Conservation (phyloP, 768 basidiomycete genomes). For the Gloeopeniophorella convolvens region DNA sequence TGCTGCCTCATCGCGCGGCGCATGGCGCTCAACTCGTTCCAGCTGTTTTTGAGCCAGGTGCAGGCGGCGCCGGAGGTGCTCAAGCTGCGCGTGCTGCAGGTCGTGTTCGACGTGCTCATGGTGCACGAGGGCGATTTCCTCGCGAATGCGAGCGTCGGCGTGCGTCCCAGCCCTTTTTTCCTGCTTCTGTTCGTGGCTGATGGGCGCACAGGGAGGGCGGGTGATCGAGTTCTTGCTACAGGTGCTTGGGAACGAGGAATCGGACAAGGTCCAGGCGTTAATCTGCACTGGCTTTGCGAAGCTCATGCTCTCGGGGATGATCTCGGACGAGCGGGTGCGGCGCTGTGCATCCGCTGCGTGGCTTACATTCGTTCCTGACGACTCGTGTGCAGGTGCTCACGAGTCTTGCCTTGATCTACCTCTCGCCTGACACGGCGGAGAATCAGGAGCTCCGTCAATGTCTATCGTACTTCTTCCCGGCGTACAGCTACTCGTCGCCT, state of each 20-base stretch:
- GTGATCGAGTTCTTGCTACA: slow-evolving; percentile 63
- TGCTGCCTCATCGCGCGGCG: slow-evolving; percentile 82
- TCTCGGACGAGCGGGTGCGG: slow-evolving; percentile 65
- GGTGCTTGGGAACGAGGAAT: slow-evolving; percentile 45
- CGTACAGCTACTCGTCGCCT: slow-evolving; percentile 77
- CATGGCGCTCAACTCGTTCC: slow-evolving; percentile 61
- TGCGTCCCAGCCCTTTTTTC: slow-evolving; percentile 4
- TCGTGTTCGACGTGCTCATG: slow-evolving; percentile 83
- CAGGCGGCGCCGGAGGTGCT: slow-evolving; percentile 56
- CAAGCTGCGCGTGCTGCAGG: slow-evolving; percentile 65
- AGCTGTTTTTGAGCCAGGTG: slow-evolving; percentile 76
- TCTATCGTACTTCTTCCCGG: slow-evolving; percentile 78
- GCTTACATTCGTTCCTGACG: background rate
- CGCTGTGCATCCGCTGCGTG: too few species aligned
- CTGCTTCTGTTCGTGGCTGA: too few species aligned
- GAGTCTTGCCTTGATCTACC: slow-evolving; percentile 51
- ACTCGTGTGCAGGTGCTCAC: slow-evolving; percentile 35
- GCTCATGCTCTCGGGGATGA: slow-evolving; percentile 69
- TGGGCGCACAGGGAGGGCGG: slow-evolving; percentile 37
- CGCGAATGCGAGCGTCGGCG: slow-evolving; percentile 33
- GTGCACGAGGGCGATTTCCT: slow-evolving; percentile 68
- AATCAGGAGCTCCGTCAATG: slow-evolving; percentile 86
- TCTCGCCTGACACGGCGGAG: slow-evolving; percentile 72
- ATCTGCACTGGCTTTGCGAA: slow-evolving; percentile 82
- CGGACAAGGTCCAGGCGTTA: slow-evolving; percentile 61